Evolutionary conservation across 1,284 basidiomycete species (phyloP).

Genomic region (Coniferiporia weirii): DNA sequence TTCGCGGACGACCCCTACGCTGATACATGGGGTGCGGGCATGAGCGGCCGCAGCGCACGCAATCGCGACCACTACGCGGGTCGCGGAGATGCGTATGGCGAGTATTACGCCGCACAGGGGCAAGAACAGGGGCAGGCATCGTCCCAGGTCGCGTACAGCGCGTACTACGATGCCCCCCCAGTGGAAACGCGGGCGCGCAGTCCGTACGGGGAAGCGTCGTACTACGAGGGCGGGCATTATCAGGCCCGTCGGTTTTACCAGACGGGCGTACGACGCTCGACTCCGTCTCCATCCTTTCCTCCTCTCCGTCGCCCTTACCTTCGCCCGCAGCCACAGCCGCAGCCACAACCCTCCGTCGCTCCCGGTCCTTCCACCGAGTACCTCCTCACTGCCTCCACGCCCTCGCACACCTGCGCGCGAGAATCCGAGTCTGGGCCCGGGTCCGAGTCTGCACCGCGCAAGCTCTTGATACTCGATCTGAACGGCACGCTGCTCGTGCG

Average conservation of each 20-base stretch:
- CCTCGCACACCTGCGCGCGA: background rate
- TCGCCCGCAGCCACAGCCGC: no score
- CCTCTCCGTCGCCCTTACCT: background rate
- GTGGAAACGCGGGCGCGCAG: background rate
- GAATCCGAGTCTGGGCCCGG: no score
- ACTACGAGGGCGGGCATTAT: background rate
- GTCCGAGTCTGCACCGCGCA: constrained; percentile 34
- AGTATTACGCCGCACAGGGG: background rate
- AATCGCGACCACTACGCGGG: background rate
- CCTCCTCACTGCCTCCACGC: background rate
- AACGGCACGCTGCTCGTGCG: constrained; percentile 81
- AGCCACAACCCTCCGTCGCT: no score
- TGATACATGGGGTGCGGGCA: background rate
- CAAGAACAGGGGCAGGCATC: background rate
- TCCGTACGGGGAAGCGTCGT: background rate
- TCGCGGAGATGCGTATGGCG: background rate
- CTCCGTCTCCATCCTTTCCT: background rate
- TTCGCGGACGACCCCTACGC: background rate
- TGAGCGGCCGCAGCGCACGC: no score
- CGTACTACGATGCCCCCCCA: background rate
- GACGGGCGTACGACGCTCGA: background rate
- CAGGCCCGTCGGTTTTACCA: background rate
- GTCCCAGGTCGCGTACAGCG: background rate
- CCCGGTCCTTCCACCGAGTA: no score
- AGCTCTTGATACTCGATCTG: constrained; percentile 76